Conservation (phyloP, 2,329 filamentous ascomycete species). For the Huntiella moniliformis region DNA sequence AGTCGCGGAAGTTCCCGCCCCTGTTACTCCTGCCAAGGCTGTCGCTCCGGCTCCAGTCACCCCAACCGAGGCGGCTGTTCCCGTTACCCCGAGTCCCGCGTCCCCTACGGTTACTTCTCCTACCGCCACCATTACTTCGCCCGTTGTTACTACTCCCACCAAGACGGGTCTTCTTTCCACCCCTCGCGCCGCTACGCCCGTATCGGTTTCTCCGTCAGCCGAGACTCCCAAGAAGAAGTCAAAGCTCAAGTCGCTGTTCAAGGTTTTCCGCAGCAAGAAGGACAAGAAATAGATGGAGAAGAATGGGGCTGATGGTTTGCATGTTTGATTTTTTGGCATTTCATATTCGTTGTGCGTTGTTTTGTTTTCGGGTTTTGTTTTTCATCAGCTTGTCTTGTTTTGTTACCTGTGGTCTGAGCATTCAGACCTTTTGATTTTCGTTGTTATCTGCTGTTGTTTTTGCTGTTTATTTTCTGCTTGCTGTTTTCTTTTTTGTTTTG, state of each 20-base stretch:
- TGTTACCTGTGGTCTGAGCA: neutral
- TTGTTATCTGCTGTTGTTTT: too few species aligned
- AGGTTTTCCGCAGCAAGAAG: neutral
- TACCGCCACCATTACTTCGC: neutral
- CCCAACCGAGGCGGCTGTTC: neutral
- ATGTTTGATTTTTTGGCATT: constrained; percentile 2
- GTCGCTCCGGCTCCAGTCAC: neutral
- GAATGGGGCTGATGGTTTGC: neutral
- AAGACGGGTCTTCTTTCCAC: neutral
- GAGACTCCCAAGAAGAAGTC: neutral
- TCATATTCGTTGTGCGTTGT: neutral
- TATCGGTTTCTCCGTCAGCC: neutral
- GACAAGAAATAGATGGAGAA: neutral
- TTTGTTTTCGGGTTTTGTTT: neutral
- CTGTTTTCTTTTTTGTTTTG: neutral
- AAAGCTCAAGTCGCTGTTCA: neutral
- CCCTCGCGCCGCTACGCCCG: neutral
- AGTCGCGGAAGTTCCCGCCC: neutral
- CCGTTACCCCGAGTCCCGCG: neutral
- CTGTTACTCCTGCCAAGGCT: neutral
- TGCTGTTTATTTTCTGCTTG: neutral
- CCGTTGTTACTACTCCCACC: neutral
- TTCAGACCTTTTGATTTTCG: neutral
- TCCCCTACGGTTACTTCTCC: neutral
- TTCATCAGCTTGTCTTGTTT: neutral